phyloP scores from a whole-genome alignment of 306 rosid genomes.

The Potentilla sterilis region DNA sequence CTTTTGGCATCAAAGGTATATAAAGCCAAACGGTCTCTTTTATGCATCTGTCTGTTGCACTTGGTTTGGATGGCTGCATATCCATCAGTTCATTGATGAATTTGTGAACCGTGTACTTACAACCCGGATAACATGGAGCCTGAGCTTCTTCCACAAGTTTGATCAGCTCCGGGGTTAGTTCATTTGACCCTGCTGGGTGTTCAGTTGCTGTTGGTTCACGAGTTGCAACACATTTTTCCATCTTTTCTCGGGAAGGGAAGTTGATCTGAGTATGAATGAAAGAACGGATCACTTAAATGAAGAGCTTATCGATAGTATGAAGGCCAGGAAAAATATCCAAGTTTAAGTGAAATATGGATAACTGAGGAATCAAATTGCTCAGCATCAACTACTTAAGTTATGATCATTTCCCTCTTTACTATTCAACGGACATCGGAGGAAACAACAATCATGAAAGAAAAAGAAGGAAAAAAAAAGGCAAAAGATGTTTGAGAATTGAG shows the following conservation, averaged over 20 bases:
- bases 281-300: neutral
- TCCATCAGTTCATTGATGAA: neutral
- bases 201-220: neutral
- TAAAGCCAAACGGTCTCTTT: neutral
- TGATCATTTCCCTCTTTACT: neutral
- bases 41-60: neutral
- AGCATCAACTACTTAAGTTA: neutral
- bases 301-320: neutral
- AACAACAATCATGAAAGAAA: neutral
- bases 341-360: neutral
- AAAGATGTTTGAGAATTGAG: neutral
- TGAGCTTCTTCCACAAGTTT: neutral
- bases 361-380: neutral
- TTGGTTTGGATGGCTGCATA: neutral
- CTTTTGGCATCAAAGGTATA: neutral
- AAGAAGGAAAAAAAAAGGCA: neutral
- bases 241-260: neutral
- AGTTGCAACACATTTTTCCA: neutral
- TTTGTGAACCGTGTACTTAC: neutral
- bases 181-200: neutral
- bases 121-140: neutral
- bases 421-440: neutral
- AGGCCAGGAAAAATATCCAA: too few relatives aligned
- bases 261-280: neutral
- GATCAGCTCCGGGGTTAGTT: constrained; percentile 6